phyloP scores from a whole-genome alignment of 169 alveolate genomes.

The Plasmodium sp. region DNA sequence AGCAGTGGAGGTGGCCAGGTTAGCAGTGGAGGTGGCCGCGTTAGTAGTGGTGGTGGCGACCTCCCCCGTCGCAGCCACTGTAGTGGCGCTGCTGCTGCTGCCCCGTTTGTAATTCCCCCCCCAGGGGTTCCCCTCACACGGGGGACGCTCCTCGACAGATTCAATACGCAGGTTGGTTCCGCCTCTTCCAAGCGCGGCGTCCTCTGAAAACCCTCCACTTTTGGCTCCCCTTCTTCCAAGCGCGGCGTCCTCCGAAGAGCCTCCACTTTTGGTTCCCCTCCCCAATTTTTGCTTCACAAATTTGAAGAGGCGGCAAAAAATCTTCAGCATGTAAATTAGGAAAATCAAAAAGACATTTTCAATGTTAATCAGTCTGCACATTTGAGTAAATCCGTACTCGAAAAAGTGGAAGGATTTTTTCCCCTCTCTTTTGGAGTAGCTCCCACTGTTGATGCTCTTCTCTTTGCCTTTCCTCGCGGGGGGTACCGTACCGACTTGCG shows the following conservation, averaged over 20 bases:
- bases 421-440: neutral
- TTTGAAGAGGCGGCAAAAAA: constrained; percentile 6
- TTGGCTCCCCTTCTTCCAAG: neutral
- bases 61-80: neutral
- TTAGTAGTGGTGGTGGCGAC: neutral
- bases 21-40: too few relatives aligned
- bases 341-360: constrained; percentile 43
- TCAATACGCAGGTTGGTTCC: neutral
- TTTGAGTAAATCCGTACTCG: constrained; percentile 74
- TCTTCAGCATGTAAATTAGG: constrained; percentile 18
- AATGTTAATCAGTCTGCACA: constrained; percentile 48
- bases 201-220: neutral
- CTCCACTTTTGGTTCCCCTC: neutral
- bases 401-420: constrained; percentile 19
- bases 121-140: neutral
- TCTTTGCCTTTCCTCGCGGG: neutral
- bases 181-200: neutral
- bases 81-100: neutral
- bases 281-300: neutral
- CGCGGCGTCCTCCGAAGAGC: neutral
- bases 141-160: neutral
- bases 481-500: neutral
- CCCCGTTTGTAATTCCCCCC: neutral
- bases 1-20: neutral
- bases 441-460: neutral